Evolutionary conservation across 805 yeast genomes (phyloP), one percentile per base, ranked within the genome.

Genomic region (Kluyveromyces wickerhamii): DNA sequence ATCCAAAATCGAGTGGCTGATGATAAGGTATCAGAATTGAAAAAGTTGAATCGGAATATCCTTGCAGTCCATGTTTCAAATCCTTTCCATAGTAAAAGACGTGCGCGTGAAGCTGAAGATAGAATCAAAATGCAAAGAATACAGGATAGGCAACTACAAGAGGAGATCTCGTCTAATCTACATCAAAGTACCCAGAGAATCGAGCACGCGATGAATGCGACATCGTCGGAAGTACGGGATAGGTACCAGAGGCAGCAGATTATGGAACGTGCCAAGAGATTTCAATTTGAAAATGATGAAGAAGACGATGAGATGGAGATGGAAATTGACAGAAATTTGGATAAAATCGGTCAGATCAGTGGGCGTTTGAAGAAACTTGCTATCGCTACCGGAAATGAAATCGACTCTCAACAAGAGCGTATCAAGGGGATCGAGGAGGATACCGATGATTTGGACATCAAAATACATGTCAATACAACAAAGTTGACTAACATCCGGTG

Each of bases 231-330:
- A 15, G 46, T 56, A 2, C 52, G 60, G 4, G 58, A 53, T 21
- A 52, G 52, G 23, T 65, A 64, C 43, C 60, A 62, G 34, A 59
- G 63, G 28, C 60, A 63, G 27, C 56, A 55, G 32, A 51, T 53
- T 21, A 38, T 60, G 33, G 49, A 66, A 12, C 77, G 75, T 24
- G 81, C 94, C 2, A 64, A 73, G 38, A 64, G 75, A 44, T 87
- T 80, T 59, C 84, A 83, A 49, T 83, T 85, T 48, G 96, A 86
- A 52, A 82, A 81, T 32, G 96, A 89, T 59, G 77, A 77, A 32
- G 96, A 89, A 55, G 97, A 92, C 58, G 95, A 87, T 49, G 92
- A 79, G 46, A 74, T 86, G 74, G 97, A 89, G 54, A 73, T 79
- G 42, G 95, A 88, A 58, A 74, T 87, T 46, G 88, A 87, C 35